Evolutionary conservation across 1,284 basidiomycete species (phyloP), one percentile per base, ranked within the genome.

Genomic region (Neotropicomus parvogracilis): DNA sequence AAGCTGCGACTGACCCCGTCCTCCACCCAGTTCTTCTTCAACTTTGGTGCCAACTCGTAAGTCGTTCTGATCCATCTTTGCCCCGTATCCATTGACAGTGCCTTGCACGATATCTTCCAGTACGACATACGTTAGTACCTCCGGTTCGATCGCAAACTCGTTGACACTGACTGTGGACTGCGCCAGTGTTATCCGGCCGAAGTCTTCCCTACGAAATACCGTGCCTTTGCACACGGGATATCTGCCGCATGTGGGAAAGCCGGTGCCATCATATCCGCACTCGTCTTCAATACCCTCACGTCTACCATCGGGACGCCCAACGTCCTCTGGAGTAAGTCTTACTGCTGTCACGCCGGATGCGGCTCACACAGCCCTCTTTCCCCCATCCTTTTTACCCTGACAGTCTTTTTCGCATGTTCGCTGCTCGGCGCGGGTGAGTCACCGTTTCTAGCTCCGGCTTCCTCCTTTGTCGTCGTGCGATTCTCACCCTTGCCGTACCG

Each of bases 161-260:
- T 29, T 4, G 11, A 34, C 7, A 17, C 47, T 57, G 28, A 59
- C 24, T 9, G 12, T 7, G 6, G 6, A 38, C n/a, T 46, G 10
- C 24, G 17, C 20, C 7, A 79, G 76, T 78, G 76, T 59, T 83
- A 82, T 62, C 88, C 89, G n/a, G 85, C 83, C 8, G 88, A 91
- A 71, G 80, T 85, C n/a, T 94, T 93, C 80, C 91, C 91, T 1
- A 93, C 91, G 1, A 77, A 86, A 28, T 91, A 85, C 72, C 76
- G 83, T 44, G 86, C 85, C 6, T 83, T 82, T 46, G 88, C 86
- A 6, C 90, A 92, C 67, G 90, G 91, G 50, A 77, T 90, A 48
- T 85, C 82, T 2, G 90, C 90, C 17, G 89, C 88, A 0, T 75
- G 74, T 12, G 88, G 88, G 31, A 93, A 92, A 68, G 73, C 75